phyloP scores from a whole-genome alignment of 495 filamentous ascomycete species.

The Extremus antarcticus region DNA sequence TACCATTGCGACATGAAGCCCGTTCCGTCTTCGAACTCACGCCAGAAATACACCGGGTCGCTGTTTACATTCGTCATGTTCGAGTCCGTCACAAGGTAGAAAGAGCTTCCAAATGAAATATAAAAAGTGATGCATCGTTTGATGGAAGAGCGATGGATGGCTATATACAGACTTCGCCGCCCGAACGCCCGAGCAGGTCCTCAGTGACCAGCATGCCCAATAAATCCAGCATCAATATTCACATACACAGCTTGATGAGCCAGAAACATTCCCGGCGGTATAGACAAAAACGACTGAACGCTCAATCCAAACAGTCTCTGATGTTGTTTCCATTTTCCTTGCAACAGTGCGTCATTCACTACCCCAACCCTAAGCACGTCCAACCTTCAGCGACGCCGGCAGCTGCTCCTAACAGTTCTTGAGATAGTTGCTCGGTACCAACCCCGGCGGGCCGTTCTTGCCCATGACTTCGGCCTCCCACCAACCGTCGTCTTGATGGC shows the following conservation, averaged over 20 bases:
- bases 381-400: neutral
- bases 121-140: neutral
- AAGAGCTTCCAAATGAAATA: too few relatives aligned
- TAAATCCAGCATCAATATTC: neutral
- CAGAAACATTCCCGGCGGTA: too few relatives aligned
- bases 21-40: constrained; percentile 24
- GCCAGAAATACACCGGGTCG: constrained; percentile 25
- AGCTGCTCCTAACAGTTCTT: constrained; percentile 48
- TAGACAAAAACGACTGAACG: too few relatives aligned
- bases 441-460: constrained; percentile 56
- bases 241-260: too few relatives aligned
- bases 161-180: too few relatives aligned
- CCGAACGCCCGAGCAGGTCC: neutral
- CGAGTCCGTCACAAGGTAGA: too few relatives aligned
- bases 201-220: neutral
- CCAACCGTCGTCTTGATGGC: constrained; percentile 97
- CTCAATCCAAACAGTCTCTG: too few relatives aligned
- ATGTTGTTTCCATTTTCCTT: neutral
- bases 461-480: constrained; percentile 93
- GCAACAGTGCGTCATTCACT: neutral
- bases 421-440: constrained; percentile 97
- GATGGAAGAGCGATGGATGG: neutral
- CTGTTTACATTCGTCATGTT: constrained; percentile 1
- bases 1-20: constrained; percentile 33
- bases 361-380: neutral